Base-by-base conservation (phyloP, 176 grass and related monocot species). In the Calamus simplicifolius region DNA sequence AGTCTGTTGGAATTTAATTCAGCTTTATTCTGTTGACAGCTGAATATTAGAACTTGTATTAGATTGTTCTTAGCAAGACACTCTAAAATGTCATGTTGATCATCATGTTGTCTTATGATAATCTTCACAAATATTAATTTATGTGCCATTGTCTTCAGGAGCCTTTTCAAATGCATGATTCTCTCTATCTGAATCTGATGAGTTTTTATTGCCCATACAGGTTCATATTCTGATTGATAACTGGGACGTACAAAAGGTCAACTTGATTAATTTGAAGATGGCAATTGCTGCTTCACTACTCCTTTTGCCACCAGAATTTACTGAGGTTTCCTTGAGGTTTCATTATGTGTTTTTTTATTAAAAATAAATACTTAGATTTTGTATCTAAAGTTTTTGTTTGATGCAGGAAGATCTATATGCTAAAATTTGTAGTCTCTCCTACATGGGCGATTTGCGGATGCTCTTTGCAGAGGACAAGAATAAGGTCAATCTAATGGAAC, bases 391-490 rank as follows among this genome's bases (percentile, higher is more conserved):
- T 43, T 27, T 23, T n/a, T 15, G 69, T 67, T 16, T 23, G 4
- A 16, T 84, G 61, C 75, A 97, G 84, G 72, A 97, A 35, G 84
- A 97, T 66, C 68, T 97, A 51, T 97, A 97, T 56, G 63, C 83
- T 54, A 73, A 81, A 85, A 88, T 97, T 17, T 97, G 92, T 66
- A 82, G 92, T 64, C 62, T 97, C 35, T 85, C 92, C 59, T 91
- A 88, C 66, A 91, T 85, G 81, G 92, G 92, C 78, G 87, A 97
- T 80, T 27, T 90, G 54, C 80, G 86, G 55, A 95, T 97, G 92
- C 58, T 97, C 31, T 91, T 97, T 71, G 92, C 92, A 38, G 87
- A 97, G 87, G 83, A 96, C 81, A 90, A 85, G 72, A 50, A 90
- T 77, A 88, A 90, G 80, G 87, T 88, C 68, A 58, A 67, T 56